Base-by-base conservation (phyloP, 257 asterid species). In the Solanum etuberosum region DNA sequence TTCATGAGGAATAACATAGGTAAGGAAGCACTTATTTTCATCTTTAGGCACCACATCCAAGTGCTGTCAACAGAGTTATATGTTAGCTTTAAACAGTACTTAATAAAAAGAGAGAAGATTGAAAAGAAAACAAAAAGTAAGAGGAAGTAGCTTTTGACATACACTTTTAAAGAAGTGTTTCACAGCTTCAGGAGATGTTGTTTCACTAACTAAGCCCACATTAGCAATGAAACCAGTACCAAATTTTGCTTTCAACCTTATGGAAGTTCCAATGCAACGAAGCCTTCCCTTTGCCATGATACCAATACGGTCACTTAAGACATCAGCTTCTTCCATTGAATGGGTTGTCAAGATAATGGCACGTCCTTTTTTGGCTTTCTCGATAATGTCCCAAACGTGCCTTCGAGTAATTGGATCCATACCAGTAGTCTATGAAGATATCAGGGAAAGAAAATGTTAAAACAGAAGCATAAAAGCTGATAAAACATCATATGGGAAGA, bases 211-310 rank as follows among this genome's bases (percentile, higher is more conserved):
- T 86, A 96, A 96, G 92, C 97, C 94, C 88, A 96, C 87, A 48
- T 87, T 93, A 20, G 98, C 95, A 85, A 96, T 92, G 87, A 96
- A 95, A 85, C 99, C 98, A 2, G 98, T 93, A 84, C 99, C 99
- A 86, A 95, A 96, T 67, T 90, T 88, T 68, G 99, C 94, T 86
- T 96, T 96, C 90, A 96, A 88, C 93, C 98, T 92, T 82, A 96
- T 92, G 35, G 99, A 96, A 85, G 99, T 94, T 90, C 99, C 99
- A 87, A 96, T 92, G 91, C 99, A 96, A 72, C 99, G 97, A 87
- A 96, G 98, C 92, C 93, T 93, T 86, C 99, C 99, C 91, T 96
- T 96, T 74, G 99, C 99, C 98, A 96, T 95, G 87, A 95, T 95
- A 77, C 96, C 99, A 59, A 95, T 94, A 78, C 98, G 92, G 84